Evolutionary conservation across 352 stramenopile genomes (phyloP).

Genomic region (Globisporangium nunn): DNA sequence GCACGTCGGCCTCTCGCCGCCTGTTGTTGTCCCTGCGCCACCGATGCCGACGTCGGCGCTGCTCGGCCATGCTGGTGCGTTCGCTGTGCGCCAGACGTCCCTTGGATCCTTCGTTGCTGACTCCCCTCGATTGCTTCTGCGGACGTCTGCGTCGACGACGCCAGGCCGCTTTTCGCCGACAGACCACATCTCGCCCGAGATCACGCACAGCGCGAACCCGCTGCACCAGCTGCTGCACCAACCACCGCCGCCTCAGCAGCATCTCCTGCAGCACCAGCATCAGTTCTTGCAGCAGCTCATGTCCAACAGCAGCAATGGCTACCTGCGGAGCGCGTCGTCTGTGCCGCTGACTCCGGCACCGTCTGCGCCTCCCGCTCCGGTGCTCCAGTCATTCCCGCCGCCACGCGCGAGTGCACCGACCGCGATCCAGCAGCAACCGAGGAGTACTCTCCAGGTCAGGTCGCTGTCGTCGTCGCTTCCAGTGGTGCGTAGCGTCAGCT

Average conservation of each 20-base stretch:
- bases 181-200: slow-evolving; percentile 50
- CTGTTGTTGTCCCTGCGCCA: slow-evolving; percentile 10
- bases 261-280: slow-evolving; percentile 26
- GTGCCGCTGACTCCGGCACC: slow-evolving; percentile 26
- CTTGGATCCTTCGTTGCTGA: neutral
- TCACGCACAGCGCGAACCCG: slow-evolving; percentile 59
- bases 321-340: slow-evolving; percentile 24
- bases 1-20: slow-evolving; percentile 12
- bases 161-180: slow-evolving; percentile 41
- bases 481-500: slow-evolving; percentile 28
- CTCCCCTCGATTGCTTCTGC: too few relatives aligned
- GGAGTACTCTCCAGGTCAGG: slow-evolving; percentile 5
- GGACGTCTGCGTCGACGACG: neutral
- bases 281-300: slow-evolving; percentile 55
- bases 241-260: slow-evolving; percentile 18
- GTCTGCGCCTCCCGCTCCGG: slow-evolving; percentile 11
- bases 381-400: slow-evolving; percentile 32
- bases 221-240: slow-evolving; percentile 63
- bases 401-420: slow-evolving; percentile 4
- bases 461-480: slow-evolving; percentile 9
- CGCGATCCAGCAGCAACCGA: neutral
- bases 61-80: slow-evolving; percentile 13
- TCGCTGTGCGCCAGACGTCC: neutral
- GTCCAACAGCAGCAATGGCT: slow-evolving; percentile 24
- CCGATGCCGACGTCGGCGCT: slow-evolving; percentile 5